Conservation (phyloP, 2,329 filamentous ascomycete genomes). For the Fusarium sororula region DNA sequence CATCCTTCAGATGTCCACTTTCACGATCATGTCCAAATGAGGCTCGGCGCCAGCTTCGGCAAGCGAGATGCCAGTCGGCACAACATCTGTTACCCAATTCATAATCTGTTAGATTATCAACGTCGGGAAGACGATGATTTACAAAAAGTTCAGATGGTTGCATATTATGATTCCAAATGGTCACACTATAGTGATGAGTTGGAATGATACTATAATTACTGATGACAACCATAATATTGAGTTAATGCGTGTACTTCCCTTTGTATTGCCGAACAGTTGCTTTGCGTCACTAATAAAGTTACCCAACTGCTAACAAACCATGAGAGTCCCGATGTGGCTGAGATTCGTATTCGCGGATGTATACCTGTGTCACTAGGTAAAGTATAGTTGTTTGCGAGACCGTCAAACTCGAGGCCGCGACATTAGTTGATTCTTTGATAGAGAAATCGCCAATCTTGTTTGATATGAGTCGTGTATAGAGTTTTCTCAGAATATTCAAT, state of each 20-base stretch:
- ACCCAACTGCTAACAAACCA: background rate
- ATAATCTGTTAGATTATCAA: slow-evolving; percentile 39
- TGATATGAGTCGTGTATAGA: background rate
- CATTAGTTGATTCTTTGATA: background rate
- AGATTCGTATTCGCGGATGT: background rate
- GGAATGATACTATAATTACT: background rate
- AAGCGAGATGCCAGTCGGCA: slow-evolving; percentile 16
- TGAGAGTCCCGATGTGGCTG: background rate
- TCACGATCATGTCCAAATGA: slow-evolving; percentile 1
- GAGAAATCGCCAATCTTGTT: background rate
- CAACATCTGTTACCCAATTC: slow-evolving; percentile 35
- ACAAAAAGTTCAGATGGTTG: background rate
- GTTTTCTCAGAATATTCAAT: background rate
- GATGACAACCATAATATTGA: background rate
- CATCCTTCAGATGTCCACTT: background rate
- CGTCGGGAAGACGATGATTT: background rate
- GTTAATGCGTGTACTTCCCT: background rate
- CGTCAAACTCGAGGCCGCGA: background rate
- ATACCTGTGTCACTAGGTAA: background rate
- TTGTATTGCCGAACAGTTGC: background rate
- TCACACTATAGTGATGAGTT: background rate
- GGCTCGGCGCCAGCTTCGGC: slow-evolving; percentile 35
- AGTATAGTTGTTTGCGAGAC: background rate
- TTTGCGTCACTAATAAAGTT: background rate
- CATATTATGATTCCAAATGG: slow-evolving; percentile 4